phyloP scores from a whole-genome alignment of 2,329 filamentous ascomycete species.

The Aspergillus sp. region DNA sequence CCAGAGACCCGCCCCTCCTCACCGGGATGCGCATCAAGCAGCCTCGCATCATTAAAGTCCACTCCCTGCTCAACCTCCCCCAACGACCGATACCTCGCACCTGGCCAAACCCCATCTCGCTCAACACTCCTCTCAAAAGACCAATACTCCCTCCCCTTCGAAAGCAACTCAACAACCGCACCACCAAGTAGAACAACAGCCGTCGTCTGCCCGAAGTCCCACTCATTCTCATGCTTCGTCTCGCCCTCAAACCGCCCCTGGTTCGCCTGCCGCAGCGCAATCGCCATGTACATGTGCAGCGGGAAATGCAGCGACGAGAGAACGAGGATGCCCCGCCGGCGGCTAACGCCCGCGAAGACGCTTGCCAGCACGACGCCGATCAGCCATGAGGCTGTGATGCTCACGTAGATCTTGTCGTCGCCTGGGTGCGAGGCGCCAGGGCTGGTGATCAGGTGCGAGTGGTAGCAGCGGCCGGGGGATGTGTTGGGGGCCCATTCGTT shows the following conservation, averaged over 20 bases:
- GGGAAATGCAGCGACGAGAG: constrained; percentile 36
- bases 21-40: no score
- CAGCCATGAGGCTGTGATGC: constrained; percentile 17
- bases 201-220: constrained; percentile 41
- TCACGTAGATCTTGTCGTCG: constrained; percentile 27
- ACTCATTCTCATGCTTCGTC: constrained; percentile 31
- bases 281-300: constrained; percentile 39
- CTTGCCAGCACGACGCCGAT: constrained; percentile 16
- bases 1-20: no score
- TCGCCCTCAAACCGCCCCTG: constrained; percentile 30
- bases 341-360: constrained; percentile 28
- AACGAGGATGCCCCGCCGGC: constrained; percentile 27
- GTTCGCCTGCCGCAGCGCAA: constrained; percentile 37
- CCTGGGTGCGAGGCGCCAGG: constrained; percentile 28
- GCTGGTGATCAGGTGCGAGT: constrained; percentile 22
- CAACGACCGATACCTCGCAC: not conserved
- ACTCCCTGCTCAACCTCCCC: not conserved
- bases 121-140: constrained; percentile 18
- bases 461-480: constrained; percentile 34
- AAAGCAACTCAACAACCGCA: constrained; percentile 25
- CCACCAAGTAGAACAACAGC: constrained; percentile 33
- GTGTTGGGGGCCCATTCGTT: constrained; percentile 29
- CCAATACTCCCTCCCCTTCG: constrained; percentile 28
- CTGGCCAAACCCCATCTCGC: constrained; percentile 5
- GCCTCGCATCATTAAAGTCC: no score